Conservation (phyloP, 768 basidiomycete genomes). For the Daedalea quercina region DNA sequence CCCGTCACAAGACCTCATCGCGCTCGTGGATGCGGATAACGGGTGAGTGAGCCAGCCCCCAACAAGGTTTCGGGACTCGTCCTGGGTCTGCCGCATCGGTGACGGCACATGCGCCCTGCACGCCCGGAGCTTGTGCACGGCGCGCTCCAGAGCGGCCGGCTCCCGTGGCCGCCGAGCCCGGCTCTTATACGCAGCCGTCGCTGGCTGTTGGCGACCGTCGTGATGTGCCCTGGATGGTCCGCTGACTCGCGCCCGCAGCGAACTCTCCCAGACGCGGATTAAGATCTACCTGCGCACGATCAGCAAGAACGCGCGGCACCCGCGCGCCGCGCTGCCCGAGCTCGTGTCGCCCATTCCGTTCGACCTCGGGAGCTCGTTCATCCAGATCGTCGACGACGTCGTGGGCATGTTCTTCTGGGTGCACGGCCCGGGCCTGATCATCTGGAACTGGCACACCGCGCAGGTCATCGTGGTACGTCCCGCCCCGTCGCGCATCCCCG, state of each 20-base stretch:
- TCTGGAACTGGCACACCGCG: slow-evolving; percentile 51
- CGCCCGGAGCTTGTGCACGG: background rate
- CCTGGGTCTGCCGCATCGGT: background rate
- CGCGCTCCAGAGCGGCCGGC: background rate
- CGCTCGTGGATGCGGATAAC: slow-evolving; percentile 28
- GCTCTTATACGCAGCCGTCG: background rate
- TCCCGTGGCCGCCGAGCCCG: background rate
- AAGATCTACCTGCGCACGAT: slow-evolving; percentile 41
- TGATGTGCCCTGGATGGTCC: background rate
- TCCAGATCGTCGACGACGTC: slow-evolving; percentile 50
- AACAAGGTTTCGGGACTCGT: background rate
- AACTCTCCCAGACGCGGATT: slow-evolving; percentile 9
- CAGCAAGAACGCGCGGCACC: slow-evolving; percentile 31
- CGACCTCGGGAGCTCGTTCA: slow-evolving; percentile 25
- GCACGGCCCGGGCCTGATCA: slow-evolving; percentile 28
- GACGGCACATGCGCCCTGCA: background rate
- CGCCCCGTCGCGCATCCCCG: background rate
- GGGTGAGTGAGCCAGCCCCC: slow-evolving; percentile 6
- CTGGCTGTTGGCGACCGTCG: no score
- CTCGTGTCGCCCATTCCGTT: slow-evolving; percentile 21
- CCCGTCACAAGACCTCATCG: slow-evolving; percentile 54
- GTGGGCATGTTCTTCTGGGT: slow-evolving; percentile 40
- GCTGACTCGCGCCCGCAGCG: background rate
- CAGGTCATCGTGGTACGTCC: slow-evolving; percentile 34
- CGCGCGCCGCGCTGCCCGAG: slow-evolving; percentile 27